Base-by-base conservation (phyloP, 2,329 filamentous ascomycete species). In the Rhytidhysteron rufulum region DNA sequence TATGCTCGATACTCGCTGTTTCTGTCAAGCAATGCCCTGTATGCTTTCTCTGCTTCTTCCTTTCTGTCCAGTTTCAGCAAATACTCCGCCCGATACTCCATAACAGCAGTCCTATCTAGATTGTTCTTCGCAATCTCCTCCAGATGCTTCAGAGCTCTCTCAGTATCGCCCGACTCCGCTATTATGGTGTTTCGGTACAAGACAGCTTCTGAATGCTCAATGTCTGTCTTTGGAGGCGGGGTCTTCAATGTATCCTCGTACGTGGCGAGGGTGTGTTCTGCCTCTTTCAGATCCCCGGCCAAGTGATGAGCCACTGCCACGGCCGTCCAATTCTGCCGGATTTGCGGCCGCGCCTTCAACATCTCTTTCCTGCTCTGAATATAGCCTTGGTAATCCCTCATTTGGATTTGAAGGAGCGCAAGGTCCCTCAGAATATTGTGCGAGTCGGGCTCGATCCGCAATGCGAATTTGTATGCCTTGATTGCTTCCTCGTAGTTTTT, bases 401-500 rank as follows among this genome's bases (percentile, higher is more conserved):
- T 96, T 71, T 98, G 93, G 53, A 95, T 79, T 71, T 98, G 93
- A 44, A 98, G 78, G 46, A 94, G 80, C 37, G 93, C 91, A 45
- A 98, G 75, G 61, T 98, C 94, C 50, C 93, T 82, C 66, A 95
- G 88, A 56, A 98, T 98, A 66, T 95, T 91, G 47, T 82, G 77
- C 11, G 88, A 95, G 17, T 95, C 89, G n/a, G 94, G 91, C 60
- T 98, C 93, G 44, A 97, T 79, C 62, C 82, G 83, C 54, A 98
- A 73, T 13, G 93, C 93, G 67, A 95, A 95, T 65, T 95, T 94
- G 75, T 98, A 98, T 43, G 93, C 94, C 75, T 97, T 97, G 72
- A 96, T 96, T 8, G 94, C 91, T 71, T 97, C 93, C 66, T 97
- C 93, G 57, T 94, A 97, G 70, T 98, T 97, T 77, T 97, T 97